Evolutionary conservation across 768 basidiomycete genomes (phyloP).

Genomic region (Chalciporus chontae): DNA sequence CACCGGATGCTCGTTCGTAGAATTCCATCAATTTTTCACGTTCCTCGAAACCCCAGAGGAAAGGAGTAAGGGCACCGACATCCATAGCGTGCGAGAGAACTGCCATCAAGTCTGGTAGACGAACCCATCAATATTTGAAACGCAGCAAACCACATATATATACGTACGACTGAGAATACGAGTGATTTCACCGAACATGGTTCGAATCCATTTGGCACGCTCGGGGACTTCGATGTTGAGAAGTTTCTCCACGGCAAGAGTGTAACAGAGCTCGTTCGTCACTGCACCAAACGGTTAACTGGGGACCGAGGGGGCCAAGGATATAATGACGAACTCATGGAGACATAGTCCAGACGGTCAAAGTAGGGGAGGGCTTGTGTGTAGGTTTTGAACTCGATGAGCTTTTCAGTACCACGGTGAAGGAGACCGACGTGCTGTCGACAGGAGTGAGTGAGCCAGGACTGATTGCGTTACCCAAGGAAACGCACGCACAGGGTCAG

Average conservation of each 20-base stretch:
- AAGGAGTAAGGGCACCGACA: constrained; percentile 96
- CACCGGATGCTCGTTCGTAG: constrained; percentile 98
- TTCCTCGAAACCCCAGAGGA: constrained; percentile 99
- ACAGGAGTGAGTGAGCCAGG: constrained; percentile 9
- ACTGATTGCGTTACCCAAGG: not conserved
- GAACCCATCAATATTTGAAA: not conserved
- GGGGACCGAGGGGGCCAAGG: not conserved
- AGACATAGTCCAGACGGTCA: constrained; percentile 98
- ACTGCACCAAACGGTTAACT: constrained; percentile 46
- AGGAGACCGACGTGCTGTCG: constrained; percentile 87
- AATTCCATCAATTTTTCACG: constrained; percentile 99
- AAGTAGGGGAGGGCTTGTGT: constrained; percentile 98
- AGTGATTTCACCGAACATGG: constrained; percentile 95
- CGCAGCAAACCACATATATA: not conserved
- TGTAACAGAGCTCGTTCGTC: constrained; percentile 98
- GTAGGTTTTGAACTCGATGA: constrained; percentile 99
- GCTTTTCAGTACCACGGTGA: constrained; percentile 96
- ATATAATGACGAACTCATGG: constrained; percentile 77
- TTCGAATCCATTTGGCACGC: constrained; percentile 97
- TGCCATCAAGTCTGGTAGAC: constrained; percentile 82
- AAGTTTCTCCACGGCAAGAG: constrained; percentile 95
- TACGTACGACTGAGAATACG: constrained; percentile 86
- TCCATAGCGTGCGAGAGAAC: constrained; percentile 95
- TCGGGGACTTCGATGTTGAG: constrained; percentile 97
- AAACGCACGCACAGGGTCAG: constrained; percentile 65